A percentile compares a stretch with the other conserved stretches of the same genome.
Conservation (phyloP, 2,329 filamentous ascomycete species). For the Fusarium transvaalense region DNA sequence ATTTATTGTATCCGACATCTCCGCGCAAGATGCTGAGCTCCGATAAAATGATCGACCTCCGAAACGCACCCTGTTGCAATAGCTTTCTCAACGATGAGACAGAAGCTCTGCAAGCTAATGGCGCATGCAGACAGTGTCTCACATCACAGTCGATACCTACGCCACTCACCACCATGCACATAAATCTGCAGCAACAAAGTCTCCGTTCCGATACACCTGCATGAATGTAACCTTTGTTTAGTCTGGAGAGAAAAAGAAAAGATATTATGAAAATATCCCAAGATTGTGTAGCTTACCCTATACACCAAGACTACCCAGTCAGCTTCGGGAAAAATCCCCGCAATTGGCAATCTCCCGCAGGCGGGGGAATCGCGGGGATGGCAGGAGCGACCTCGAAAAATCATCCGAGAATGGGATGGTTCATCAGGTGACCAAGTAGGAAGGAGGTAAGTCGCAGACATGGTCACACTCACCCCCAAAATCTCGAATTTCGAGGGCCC, state of each 20-base stretch:
- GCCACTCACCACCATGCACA: background rate
- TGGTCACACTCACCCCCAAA: slow-evolving; percentile 38
- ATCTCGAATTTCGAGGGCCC: slow-evolving; percentile 32
- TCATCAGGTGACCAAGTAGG: slow-evolving; percentile 38
- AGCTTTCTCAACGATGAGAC: no score
- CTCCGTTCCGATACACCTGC: background rate
- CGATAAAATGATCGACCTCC: background rate
- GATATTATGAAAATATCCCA: background rate
- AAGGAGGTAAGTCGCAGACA: slow-evolving; percentile 11
- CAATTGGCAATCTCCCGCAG: slow-evolving; percentile 27
- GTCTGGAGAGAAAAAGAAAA: background rate
- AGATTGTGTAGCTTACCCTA: slow-evolving; percentile 16
- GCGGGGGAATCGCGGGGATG: slow-evolving; percentile 41
- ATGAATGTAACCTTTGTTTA: background rate
- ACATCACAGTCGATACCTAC: background rate
- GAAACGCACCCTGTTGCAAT: background rate
- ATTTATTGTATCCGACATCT: background rate
- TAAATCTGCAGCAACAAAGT: background rate
- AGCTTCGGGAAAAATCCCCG: slow-evolving; percentile 17
- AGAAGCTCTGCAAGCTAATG: background rate
- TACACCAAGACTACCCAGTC: background rate
- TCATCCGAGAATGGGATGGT: slow-evolving; percentile 36
- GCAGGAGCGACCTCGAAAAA: slow-evolving; percentile 1
- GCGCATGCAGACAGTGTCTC: background rate
- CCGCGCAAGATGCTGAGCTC: background rate